These are phyloP conservation scores for Theobroma grandiflorum DNA, from an alignment of 441 rosid species.

Conservation along the genomic window DNA sequence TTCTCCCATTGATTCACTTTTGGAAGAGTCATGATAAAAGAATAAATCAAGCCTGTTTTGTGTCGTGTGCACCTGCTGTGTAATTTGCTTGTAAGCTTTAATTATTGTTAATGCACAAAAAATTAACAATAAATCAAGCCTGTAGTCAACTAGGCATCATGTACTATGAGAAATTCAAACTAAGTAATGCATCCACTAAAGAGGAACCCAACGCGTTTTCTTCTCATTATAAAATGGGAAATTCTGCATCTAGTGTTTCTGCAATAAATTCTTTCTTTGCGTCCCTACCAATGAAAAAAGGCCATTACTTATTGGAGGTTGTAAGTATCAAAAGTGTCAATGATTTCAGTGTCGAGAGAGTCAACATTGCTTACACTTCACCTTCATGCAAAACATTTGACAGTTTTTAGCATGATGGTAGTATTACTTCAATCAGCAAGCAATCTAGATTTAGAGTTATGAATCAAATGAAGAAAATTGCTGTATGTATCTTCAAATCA, in stretches of 20 bases:
- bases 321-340: neutral
- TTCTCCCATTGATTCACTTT: neutral
- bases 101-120: too few relatives aligned
- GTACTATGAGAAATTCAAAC: neutral
- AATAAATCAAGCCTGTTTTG: neutral
- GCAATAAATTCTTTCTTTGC: neutral
- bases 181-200: neutral
- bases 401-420: neutral
- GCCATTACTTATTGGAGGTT: neutral
- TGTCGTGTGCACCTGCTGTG: too few relatives aligned
- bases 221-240: neutral
- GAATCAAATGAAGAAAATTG: neutral
- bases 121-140: neutral
- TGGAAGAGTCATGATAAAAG: neutral
- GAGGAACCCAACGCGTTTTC: neutral
- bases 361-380: neutral
- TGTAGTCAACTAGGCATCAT: neutral
- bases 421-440: neutral
- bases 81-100: too few relatives aligned
- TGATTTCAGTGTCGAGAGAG: neutral
- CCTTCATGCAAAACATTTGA: neutral
- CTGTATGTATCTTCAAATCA: neutral
- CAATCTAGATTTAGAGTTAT: neutral
- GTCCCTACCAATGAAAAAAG: neutral
- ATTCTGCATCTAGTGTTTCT: neutral